These are phyloP conservation scores for Pleurotus pulmonarius DNA, from an alignment of 768 basidiomycete genomes.

Conservation along the genomic window DNA sequence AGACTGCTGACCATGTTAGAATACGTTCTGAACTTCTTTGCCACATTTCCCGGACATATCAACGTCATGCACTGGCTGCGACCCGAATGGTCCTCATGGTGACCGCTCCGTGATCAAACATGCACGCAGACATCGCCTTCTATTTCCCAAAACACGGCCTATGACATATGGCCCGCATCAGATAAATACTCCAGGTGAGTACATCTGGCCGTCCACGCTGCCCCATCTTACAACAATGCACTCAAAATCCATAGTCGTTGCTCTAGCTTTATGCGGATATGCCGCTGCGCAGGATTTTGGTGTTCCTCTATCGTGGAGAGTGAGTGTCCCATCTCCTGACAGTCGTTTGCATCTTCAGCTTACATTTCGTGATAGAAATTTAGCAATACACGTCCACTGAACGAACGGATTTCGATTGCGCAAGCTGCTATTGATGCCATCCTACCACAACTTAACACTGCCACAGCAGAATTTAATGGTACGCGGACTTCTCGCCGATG, in stretches of 20 bases:
- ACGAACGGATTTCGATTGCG: slow-evolving; percentile 37
- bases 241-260: too few relatives aligned
- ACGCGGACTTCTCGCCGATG: slow-evolving; percentile 1
- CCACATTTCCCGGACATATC: neutral
- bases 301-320: slow-evolving; percentile 27
- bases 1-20: neutral
- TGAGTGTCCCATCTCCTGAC: slow-evolving; percentile 12
- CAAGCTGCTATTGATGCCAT: slow-evolving; percentile 40
- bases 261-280: neutral
- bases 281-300: slow-evolving; percentile 19
- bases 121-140: neutral
- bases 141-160: neutral
- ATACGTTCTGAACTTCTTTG: neutral
- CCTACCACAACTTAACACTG: slow-evolving; percentile 29
- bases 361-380: slow-evolving; percentile 29
- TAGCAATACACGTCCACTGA: slow-evolving; percentile 30
- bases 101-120: neutral
- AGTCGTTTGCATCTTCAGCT: neutral
- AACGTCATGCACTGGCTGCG: neutral
- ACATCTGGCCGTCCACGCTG: too few relatives aligned
- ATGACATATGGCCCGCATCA: neutral
- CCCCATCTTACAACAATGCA: neutral
- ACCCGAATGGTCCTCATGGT: neutral
- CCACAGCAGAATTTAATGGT: slow-evolving; percentile 42
- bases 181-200: too few relatives aligned